Conservation (phyloP, 495 filamentous ascomycete genomes). For the Penicillium crystallinum region DNA sequence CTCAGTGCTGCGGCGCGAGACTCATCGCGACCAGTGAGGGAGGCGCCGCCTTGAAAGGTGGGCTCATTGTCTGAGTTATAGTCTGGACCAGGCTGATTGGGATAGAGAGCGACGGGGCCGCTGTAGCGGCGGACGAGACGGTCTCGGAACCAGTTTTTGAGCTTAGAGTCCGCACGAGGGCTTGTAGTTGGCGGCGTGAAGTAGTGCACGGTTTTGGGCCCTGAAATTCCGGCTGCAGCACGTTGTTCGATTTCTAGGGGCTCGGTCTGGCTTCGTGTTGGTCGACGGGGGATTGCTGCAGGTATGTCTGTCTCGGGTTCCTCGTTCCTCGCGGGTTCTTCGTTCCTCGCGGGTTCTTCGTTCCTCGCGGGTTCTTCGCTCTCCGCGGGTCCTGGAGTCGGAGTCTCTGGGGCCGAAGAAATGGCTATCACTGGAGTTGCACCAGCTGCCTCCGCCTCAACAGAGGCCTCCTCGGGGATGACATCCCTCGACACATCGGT, state of each 20-base stretch:
- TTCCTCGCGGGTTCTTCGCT: not conserved
- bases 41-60: constrained; percentile 20
- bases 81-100: constrained; percentile 23
- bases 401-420: constrained; percentile 7
- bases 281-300: not conserved
- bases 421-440: constrained; percentile 1
- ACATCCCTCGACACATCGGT: not conserved
- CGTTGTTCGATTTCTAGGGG: not conserved
- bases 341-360: not conserved
- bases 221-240: constrained; percentile 13
- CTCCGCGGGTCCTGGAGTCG: not conserved
- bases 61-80: constrained; percentile 13
- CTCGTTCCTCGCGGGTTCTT: not conserved
- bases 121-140: constrained; percentile 20
- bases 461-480: not conserved
- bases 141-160: constrained; percentile 29
- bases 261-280: not conserved
- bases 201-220: constrained; percentile 7
- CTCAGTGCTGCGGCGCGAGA: constrained; percentile 24
- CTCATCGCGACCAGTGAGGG: constrained; percentile 14
- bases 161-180: constrained; percentile 24
- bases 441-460: constrained; percentile 4
- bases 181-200: constrained; percentile 16
- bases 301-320: too few relatives aligned
- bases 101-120: constrained; percentile 18